Conservation (phyloP, 768 basidiomycete species). For the Leccinum incarnatum region DNA sequence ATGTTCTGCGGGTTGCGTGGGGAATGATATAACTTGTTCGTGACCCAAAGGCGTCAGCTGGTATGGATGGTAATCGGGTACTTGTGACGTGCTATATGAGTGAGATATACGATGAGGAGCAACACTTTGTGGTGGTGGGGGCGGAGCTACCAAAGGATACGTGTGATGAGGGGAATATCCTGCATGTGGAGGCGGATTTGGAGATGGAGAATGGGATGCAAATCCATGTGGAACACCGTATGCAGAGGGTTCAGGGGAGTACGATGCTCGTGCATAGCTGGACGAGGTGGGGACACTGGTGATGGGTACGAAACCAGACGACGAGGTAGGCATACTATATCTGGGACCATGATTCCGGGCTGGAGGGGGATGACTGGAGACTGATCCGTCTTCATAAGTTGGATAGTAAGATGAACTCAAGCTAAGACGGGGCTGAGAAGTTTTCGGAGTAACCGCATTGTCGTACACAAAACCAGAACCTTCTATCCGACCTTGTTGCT, state of each 20-base stretch:
- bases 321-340: conserved; percentile 62
- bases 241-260: conserved; percentile 32
- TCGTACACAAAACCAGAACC: conserved; percentile 40
- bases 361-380: conserved; percentile 31
- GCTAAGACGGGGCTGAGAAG: conserved; percentile 34
- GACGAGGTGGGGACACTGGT: conserved; percentile 35
- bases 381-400: conserved; percentile 42
- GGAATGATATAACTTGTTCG: conserved; percentile 24
- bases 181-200: conserved; percentile 12
- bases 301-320: conserved; percentile 69
- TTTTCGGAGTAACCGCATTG: conserved; percentile 35
- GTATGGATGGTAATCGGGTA: conserved; percentile 27
- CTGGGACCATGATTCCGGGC: conserved; percentile 49
- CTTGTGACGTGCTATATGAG: conserved; percentile 28
- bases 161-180: conserved; percentile 22
- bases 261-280: conserved; percentile 35
- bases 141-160: conserved; percentile 1
- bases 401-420: conserved; percentile 41
- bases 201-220: conserved; percentile 31
- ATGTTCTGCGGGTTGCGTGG: conserved; percentile 27
- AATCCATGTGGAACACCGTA: conserved; percentile 41
- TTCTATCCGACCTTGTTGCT: conserved; percentile 27
- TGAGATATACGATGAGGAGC: conserved; percentile 24
- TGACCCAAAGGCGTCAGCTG: conserved; percentile 14
- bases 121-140: conserved; percentile 13